Evolutionary conservation across 1,139 yeast genomes (phyloP).

Genomic region (Saccharomyces pastorianus): DNA sequence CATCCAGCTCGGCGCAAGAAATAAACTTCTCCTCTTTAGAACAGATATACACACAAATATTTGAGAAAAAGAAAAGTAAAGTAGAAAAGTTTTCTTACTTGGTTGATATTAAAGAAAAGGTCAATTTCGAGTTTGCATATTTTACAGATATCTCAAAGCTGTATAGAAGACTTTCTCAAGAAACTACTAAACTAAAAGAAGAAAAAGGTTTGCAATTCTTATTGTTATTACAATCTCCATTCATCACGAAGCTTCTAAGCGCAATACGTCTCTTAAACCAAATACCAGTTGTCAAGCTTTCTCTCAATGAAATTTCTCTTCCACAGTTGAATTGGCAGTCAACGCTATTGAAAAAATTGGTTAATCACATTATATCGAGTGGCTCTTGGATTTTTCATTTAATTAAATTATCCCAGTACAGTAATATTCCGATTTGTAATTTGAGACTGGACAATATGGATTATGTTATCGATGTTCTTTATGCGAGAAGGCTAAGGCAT

Average conservation of each 20-base stretch:
- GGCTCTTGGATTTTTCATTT: slow-evolving; percentile 70
- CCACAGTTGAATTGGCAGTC: slow-evolving; percentile 89
- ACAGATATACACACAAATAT: slow-evolving; percentile 50
- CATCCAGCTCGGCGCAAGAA: slow-evolving; percentile 60
- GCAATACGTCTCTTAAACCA: slow-evolving; percentile 42
- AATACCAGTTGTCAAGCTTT: slow-evolving; percentile 60
- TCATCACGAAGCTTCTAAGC: slow-evolving; percentile 38
- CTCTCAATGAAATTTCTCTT: slow-evolving; percentile 46
- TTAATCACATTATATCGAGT: slow-evolving; percentile 64
- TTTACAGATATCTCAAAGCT: slow-evolving; percentile 46
- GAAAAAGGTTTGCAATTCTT: slow-evolving; percentile 62
- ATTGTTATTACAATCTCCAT: slow-evolving; percentile 69
- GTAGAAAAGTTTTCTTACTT: slow-evolving; percentile 38
- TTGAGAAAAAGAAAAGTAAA: slow-evolving; percentile 40
- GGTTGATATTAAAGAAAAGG: slow-evolving; percentile 44
- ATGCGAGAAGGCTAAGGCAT: slow-evolving; percentile 65
- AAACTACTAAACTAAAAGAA: slow-evolving; percentile 52
- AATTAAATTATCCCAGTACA: slow-evolving; percentile 57
- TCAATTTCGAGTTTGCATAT: slow-evolving; percentile 46
- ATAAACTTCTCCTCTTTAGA: slow-evolving; percentile 46
- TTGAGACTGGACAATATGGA: slow-evolving; percentile 68
- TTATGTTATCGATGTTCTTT: slow-evolving; percentile 74
- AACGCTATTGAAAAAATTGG: slow-evolving; percentile 55
- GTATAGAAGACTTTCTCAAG: slow-evolving; percentile 46
- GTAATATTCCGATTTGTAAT: slow-evolving; percentile 82